Evolutionary conservation across 108 stramenopile species (phyloP).

Genomic region (Nitzschia inconspicua): DNA sequence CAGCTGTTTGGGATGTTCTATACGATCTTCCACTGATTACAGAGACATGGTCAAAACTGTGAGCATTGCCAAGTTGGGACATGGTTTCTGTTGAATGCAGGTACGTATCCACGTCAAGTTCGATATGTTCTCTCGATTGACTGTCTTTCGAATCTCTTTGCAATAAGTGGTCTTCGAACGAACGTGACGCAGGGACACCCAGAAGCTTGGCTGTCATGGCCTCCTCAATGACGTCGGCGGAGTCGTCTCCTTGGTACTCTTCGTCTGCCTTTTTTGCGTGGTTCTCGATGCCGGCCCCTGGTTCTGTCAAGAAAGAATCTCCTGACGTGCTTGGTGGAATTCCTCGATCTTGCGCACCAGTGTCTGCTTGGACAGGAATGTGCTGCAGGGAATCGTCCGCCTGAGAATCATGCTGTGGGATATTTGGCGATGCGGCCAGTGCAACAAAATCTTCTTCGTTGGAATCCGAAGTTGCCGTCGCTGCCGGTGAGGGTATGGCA

Average conservation of each 20-base stretch:
- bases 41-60: constrained; percentile 25
- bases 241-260: neutral
- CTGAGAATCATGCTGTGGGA: too few species aligned
- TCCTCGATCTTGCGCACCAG: too few species aligned
- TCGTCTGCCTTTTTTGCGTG: neutral
- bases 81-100: constrained; percentile 34
- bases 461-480: too few species aligned
- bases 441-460: too few species aligned
- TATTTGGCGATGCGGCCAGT: too few species aligned
- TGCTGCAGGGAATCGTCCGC: too few species aligned
- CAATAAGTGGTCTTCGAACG: too few species aligned
- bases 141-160: too few species aligned
- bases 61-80: constrained; percentile 1
- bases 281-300: too few species aligned
- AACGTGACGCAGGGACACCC: neutral
- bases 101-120: constrained; percentile 39
- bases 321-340: too few species aligned
- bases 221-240: neutral
- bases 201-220: constrained; percentile 13
- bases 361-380: too few species aligned
- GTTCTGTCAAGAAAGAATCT: too few species aligned
- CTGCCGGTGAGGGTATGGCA: neutral
- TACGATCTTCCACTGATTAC: constrained; percentile 34
- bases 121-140: neutral
- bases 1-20: constrained; percentile 38